Conservation (phyloP, 148 eudicot species). For the Mesembryanthemum crystallinum region DNA sequence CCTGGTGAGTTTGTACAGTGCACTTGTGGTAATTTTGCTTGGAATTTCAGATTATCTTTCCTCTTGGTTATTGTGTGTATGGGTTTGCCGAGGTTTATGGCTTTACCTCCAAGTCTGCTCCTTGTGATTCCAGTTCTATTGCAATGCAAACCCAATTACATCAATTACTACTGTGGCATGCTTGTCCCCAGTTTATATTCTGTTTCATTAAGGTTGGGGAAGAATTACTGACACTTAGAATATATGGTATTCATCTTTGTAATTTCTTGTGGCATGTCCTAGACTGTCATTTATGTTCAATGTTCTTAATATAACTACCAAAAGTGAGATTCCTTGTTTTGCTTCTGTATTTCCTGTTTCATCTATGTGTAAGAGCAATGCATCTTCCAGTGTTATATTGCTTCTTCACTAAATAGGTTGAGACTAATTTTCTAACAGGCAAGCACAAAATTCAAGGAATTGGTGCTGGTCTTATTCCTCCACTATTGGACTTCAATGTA, state of each 20-base stretch:
- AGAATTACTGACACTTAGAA: background rate
- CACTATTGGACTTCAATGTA: conserved; percentile 42
- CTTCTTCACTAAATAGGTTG: background rate
- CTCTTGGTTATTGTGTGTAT: background rate
- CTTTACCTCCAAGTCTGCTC: background rate
- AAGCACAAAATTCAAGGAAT: conserved; percentile 79
- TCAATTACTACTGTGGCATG: background rate
- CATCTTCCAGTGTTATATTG: background rate
- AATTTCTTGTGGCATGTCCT: background rate
- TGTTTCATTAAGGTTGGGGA: background rate
- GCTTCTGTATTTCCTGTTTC: background rate
- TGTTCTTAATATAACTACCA: background rate
- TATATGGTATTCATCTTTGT: background rate
- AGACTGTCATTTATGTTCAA: background rate
- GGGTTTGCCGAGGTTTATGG: background rate
- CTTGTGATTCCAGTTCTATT: background rate
- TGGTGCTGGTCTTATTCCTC: conserved; percentile 70
- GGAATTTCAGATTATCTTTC: background rate
- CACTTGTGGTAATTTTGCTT: background rate
- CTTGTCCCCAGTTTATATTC: background rate
- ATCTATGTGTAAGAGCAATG: background rate
- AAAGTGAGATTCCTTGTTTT: background rate
- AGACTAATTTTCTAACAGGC: conserved; percentile 35
- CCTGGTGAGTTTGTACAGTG: conserved; percentile 47
- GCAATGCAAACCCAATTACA: background rate